These are phyloP conservation scores for Babesia caballi DNA, from an alignment of 169 alveolate species.

Conservation along the genomic window DNA sequence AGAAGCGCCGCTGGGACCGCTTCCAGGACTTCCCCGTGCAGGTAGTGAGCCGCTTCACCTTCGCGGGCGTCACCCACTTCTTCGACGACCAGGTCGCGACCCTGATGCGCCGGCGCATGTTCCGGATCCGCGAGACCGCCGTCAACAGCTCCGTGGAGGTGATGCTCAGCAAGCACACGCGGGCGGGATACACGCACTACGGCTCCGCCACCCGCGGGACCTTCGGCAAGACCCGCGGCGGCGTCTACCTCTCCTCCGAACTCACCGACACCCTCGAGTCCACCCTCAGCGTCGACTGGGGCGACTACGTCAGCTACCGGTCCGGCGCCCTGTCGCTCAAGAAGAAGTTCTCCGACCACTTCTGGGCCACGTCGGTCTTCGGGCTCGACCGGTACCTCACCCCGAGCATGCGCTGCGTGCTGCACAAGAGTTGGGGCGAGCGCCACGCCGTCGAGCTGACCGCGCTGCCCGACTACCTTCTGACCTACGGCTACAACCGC, in stretches of 20 bases:
- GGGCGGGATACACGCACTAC: slow-evolving; percentile 27
- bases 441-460: slow-evolving; percentile 49
- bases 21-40: slow-evolving; percentile 47
- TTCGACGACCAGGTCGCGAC: slow-evolving; percentile 32
- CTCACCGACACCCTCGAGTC: slow-evolving; percentile 40
- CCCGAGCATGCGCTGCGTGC: slow-evolving; percentile 47
- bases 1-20: slow-evolving; percentile 27
- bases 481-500: slow-evolving; percentile 41
- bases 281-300: slow-evolving; percentile 34
- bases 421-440: slow-evolving; percentile 50
- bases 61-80: slow-evolving; percentile 43
- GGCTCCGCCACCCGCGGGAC: slow-evolving; percentile 29
- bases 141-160: slow-evolving; percentile 39
- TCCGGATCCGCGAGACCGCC: not conserved
- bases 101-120: slow-evolving; percentile 5
- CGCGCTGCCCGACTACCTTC: slow-evolving; percentile 9
- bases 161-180: slow-evolving; percentile 4
- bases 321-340: slow-evolving; percentile 21
- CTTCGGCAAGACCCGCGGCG: slow-evolving; percentile 34
- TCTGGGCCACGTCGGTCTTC: slow-evolving; percentile 41
- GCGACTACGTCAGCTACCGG: slow-evolving; percentile 23
- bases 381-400: slow-evolving; percentile 14
- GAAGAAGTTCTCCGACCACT: slow-evolving; percentile 53
- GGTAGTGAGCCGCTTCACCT: slow-evolving; percentile 38
- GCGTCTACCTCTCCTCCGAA: slow-evolving; percentile 28